phyloP scores from a whole-genome alignment of 2,329 filamentous ascomycete genomes.

The Xylariaceae sp. region DNA sequence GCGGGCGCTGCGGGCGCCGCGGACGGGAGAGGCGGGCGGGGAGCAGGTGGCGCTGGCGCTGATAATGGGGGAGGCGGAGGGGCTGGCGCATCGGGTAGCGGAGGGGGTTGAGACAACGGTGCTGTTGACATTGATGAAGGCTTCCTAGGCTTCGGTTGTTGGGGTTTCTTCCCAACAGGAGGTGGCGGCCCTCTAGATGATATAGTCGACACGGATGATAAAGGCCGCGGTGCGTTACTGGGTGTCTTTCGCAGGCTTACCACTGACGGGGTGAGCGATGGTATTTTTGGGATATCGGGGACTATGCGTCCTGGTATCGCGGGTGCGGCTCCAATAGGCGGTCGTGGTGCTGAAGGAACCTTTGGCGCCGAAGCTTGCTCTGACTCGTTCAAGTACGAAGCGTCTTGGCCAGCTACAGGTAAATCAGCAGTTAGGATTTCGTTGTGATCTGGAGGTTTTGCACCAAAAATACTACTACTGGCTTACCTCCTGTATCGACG shows the following conservation, averaged over 20 bases:
- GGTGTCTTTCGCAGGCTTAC: constrained; percentile 56
- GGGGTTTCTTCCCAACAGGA: constrained; percentile 70
- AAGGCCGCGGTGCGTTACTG: constrained; percentile 47
- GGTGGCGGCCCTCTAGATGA: constrained; percentile 67
- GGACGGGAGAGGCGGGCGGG: constrained; percentile 31
- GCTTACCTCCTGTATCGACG: constrained; percentile 63
- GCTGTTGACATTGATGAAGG: constrained; percentile 37
- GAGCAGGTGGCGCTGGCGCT: constrained; percentile 40
- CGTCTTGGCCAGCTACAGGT: constrained; percentile 53
- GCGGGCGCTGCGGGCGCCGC: constrained; percentile 25
- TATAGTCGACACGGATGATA: constrained; percentile 53
- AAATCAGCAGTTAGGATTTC: constrained; percentile 19
- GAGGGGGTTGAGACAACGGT: constrained; percentile 27
- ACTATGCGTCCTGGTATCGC: constrained; percentile 52
- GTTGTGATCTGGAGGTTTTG: neutral
- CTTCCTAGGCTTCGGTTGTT: constrained; percentile 55
- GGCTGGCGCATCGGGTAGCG: constrained; percentile 30
- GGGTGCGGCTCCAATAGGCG: constrained; percentile 55
- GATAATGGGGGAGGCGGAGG: constrained; percentile 39
- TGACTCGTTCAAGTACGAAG: constrained; percentile 77
- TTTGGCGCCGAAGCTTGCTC: constrained; percentile 54
- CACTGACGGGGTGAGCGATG: constrained; percentile 37
- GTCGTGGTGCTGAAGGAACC: constrained; percentile 53
- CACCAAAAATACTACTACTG: neutral
- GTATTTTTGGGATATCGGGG: constrained; percentile 22